Base-by-base conservation (phyloP, 2,329 filamentous ascomycete genomes). In the Aspergillus eucalypticola region DNA sequence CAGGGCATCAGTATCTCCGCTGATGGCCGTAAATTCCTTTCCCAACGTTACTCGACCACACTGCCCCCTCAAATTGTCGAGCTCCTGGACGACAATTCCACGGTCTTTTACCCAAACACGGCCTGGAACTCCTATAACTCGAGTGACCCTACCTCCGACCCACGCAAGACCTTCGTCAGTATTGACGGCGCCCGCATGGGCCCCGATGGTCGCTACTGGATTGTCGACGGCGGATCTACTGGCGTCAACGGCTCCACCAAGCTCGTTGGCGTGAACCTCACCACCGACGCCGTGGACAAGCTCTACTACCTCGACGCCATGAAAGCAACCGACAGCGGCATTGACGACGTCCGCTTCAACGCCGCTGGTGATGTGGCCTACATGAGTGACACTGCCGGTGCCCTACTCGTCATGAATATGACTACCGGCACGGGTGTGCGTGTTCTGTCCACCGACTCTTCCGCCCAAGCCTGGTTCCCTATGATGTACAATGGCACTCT, bases 401-500 rank as follows among this genome's bases (percentile, higher is more conserved):
- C 51, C 5, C 51, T 54, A 3, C 35, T 54, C 19, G 38, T 54
- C 21, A 17, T 54, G 51, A 54, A 54, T 35, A 54, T 54, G 51
- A 54, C 51, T 17, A 54, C 32, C 35, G 51, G 51, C 51, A 41
- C 35, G 3, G 51, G 51, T 35, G 51, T 54, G 35, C 51, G 51
- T 6, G 51, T 54, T 4, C 35, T 54, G 13, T 54, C 51, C 21
- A 32, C 21, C 15, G 32, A 54, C 21, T n/a, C 19, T 17, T 54
- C 51, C 23, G 51, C 51, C 8, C 51, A 54, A 21, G 19, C 51
- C 3, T 54, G 11, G 19, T 54, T 54, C 51, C 51, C 51, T 13
- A 54, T 54, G 51, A 54, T 54, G 51, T 54, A 54, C 51, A 54
- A 54, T 15, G 32, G 38, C 21, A 54, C 51, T 7, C 21, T 54